phyloP scores from a whole-genome alignment of 1,284 basidiomycete species.

The Pseudomicrostroma phylloplanum region DNA sequence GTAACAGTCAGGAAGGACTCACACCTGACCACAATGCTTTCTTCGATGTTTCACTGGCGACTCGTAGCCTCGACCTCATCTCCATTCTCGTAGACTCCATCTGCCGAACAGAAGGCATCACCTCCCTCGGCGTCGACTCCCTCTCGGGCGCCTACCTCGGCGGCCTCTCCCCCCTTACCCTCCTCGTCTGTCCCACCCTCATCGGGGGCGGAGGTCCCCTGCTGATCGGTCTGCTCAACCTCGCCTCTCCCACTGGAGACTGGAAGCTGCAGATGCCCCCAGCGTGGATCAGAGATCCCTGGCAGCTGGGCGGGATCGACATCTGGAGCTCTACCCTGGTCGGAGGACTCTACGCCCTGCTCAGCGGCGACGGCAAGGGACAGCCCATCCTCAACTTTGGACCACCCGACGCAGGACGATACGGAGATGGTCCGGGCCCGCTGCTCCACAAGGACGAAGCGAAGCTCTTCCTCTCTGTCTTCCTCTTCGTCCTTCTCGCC shows the following conservation, averaged over 20 bases:
- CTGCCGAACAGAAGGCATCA: slow-evolving; percentile 36
- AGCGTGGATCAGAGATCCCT: slow-evolving; percentile 25
- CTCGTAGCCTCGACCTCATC: slow-evolving; percentile 19
- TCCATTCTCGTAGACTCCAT: slow-evolving; percentile 31
- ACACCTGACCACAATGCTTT: too few species aligned
- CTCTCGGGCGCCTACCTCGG: slow-evolving; percentile 14
- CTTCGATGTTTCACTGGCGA: too few species aligned
- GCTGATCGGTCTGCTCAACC: slow-evolving; percentile 29
- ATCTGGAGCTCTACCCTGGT: slow-evolving; percentile 21
- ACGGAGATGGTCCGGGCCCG: neutral
- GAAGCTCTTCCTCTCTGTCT: neutral
- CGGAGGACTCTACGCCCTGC: slow-evolving; percentile 15
- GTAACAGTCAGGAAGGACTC: too few species aligned
- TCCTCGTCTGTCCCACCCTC: slow-evolving; percentile 27
- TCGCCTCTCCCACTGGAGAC: slow-evolving; percentile 22
- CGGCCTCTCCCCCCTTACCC: slow-evolving; percentile 21
- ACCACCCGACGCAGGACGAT: too few species aligned
- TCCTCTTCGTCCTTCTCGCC: neutral
- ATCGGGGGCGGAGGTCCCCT: slow-evolving; percentile 34
- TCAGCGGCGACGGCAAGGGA: slow-evolving; percentile 10
- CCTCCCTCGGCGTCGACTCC: slow-evolving; percentile 21
- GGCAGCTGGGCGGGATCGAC: slow-evolving; percentile 24
- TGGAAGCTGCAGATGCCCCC: slow-evolving; percentile 29
- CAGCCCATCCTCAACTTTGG: too few species aligned
- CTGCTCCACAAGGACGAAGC: neutral